Evolutionary conservation across 2,329 filamentous ascomycete genomes (phyloP).

Genomic region (Diplodia intermedia): DNA sequence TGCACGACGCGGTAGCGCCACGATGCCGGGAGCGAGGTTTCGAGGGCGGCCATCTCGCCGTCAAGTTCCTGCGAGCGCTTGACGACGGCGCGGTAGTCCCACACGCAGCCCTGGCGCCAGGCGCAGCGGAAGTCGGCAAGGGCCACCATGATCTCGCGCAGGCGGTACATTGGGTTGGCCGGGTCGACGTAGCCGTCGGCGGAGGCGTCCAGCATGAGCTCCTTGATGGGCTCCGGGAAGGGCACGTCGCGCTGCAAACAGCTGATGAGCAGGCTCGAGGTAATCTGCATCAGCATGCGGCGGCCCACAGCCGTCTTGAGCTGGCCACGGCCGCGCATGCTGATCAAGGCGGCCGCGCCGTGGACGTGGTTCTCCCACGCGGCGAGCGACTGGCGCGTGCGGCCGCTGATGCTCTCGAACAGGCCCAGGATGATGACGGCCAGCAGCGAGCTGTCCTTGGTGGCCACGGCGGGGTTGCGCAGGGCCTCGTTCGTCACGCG

Average conservation of each 20-base stretch:
- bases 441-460: conserved; percentile 43
- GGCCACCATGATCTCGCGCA: conserved; percentile 24
- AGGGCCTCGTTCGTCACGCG: conserved; percentile 45
- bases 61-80: conserved; percentile 1
- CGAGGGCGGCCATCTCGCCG: not conserved
- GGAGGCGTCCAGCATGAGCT: conserved; percentile 22
- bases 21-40: not conserved
- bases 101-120: not conserved
- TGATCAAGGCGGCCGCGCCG: conserved; percentile 44
- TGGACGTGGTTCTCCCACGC: conserved; percentile 45
- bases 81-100: conserved; percentile 8
- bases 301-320: conserved; percentile 37
- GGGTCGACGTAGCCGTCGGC: conserved; percentile 1
- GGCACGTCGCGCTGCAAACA: conserved; percentile 25
- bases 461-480: conserved; percentile 39
- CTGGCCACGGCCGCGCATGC: conserved; percentile 42
- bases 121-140: conserved; percentile 22
- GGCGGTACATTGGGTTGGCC: conserved; percentile 10
- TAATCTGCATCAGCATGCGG: conserved; percentile 44
- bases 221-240: conserved; percentile 11
- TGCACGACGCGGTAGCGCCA: conserved; percentile 8
- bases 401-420: conserved; percentile 45
- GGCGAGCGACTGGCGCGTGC: conserved; percentile 40
- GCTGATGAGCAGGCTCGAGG: conserved; percentile 38
- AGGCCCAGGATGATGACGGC: conserved; percentile 44